Evolutionary conservation across 2,329 filamentous ascomycete genomes (phyloP).

Genomic region (Penicillium sp.): DNA sequence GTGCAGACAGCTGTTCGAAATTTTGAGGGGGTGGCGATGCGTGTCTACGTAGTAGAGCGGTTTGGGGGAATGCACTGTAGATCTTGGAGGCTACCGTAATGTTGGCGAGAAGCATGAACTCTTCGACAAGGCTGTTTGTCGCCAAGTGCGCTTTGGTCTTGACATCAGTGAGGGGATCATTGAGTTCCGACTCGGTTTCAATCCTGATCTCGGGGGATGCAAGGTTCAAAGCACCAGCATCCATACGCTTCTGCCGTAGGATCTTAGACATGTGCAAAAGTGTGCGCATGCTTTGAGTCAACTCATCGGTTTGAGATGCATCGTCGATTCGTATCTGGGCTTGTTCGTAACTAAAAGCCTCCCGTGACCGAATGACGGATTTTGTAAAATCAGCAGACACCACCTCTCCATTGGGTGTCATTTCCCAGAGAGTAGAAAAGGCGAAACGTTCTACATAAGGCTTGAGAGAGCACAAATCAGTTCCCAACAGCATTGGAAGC

Average conservation of each 20-base stretch:
- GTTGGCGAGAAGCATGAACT: conserved; percentile 99
- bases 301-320: conserved; percentile 75
- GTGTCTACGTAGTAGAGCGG: conserved; percentile 88
- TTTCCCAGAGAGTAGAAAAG: conserved; percentile 84
- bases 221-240: conserved; percentile 88
- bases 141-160: conserved; percentile 92
- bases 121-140: conserved; percentile 95
- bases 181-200: conserved; percentile 90
- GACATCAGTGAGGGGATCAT: conserved; percentile 83
- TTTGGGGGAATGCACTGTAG: conserved; percentile 89
- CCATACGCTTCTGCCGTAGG: conserved; percentile 91
- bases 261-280: conserved; percentile 87
- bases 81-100: conserved; percentile 88
- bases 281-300: conserved; percentile 84
- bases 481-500: conserved; percentile 93
- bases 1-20: conserved; percentile 88
- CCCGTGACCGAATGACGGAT: conserved; percentile 92
- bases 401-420: conserved; percentile 79
- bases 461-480: conserved; percentile 92
- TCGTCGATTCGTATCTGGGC: conserved; percentile 95
- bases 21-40: conserved; percentile 89
- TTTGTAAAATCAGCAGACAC: conserved; percentile 88
- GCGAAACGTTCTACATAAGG: conserved; percentile 94
- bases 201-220: conserved; percentile 98
- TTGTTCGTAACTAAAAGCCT: conserved; percentile 97